These are phyloP conservation scores for Colletotrichum sp. DNA, from an alignment of 2,329 filamentous ascomycete genomes.

Conservation along the genomic window DNA sequence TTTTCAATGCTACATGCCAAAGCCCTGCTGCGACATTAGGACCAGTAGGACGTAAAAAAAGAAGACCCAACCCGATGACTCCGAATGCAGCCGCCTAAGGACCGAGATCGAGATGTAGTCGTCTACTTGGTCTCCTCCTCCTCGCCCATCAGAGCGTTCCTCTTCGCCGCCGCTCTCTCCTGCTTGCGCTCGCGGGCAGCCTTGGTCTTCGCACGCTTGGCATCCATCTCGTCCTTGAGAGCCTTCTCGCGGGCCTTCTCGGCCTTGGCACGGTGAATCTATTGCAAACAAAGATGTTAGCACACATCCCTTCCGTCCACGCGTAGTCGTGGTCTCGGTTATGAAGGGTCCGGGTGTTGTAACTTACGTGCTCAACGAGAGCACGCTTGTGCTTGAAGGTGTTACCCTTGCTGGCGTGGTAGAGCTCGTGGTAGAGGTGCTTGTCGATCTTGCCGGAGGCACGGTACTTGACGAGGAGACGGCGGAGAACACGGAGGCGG, in stretches of 20 bases:
- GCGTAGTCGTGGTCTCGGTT: no score
- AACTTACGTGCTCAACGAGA: slow-evolving; percentile 98
- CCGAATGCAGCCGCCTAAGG: slow-evolving; percentile 62
- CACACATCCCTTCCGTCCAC: neutral
- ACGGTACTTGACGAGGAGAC: slow-evolving; percentile 99
- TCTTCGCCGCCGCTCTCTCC: slow-evolving; percentile 91
- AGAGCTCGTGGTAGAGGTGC: slow-evolving; percentile 99
- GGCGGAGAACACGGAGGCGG: slow-evolving; percentile 98
- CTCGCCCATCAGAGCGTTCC: slow-evolving; percentile 81
- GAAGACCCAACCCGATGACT: slow-evolving; percentile 62
- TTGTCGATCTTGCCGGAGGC: slow-evolving; percentile 99
- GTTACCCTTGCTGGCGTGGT: slow-evolving; percentile 99
- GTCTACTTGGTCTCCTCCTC: slow-evolving; percentile 60
- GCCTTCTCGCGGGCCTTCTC: slow-evolving; percentile 96
- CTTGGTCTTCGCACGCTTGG: slow-evolving; percentile 99
- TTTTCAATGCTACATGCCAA: slow-evolving; percentile 64
- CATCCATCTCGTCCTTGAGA: slow-evolving; percentile 99
- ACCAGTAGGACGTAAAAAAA: slow-evolving; percentile 52
- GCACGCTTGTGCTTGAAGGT: slow-evolving; percentile 99
- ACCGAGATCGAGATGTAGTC: slow-evolving; percentile 49
- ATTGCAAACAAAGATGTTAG: slow-evolving; percentile 22
- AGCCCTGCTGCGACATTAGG: slow-evolving; percentile 56
- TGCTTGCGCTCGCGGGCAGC: slow-evolving; percentile 98
- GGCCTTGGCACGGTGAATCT: slow-evolving; percentile 99
- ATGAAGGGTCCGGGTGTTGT: neutral